Base-by-base conservation (phyloP, 2,329 filamentous ascomycete genomes). In the Neobulgaria alba region DNA sequence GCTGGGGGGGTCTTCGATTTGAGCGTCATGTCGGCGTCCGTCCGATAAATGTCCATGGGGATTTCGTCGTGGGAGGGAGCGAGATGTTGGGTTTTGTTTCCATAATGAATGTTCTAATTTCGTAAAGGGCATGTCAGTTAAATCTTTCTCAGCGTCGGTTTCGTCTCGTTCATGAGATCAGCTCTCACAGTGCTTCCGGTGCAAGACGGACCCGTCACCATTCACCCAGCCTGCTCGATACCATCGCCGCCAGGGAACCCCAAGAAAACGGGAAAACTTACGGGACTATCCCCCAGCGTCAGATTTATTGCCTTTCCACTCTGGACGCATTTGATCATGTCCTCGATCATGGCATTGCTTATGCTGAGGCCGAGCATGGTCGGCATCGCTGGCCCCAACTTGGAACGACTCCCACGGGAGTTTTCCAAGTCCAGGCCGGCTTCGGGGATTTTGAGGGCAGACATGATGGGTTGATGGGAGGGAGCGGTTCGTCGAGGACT, bases 281-380 rank as follows among this genome's bases (percentile, higher is more conserved):
- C 77, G 29, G 77, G 77, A 52, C 62, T 67, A 53, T 64, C 66
- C 30, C 77, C 77, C 46, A 82, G 60, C 4, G 72, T 68, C 52
- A 82, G 63, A 53, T 75, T 66, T 39, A 81, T 67, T 33, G 69
- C 64, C 41, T 73, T 67, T 37, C 74, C 75, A 63, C 69, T 67
- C 53, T 72, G 71, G 29, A 74, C 68, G 53, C 71, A 75, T 58
- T 67, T 67, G 50, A 82, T 78, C 70, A 82, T 73, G 47, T 75
- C 68, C 57, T 78, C 73, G 52, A 82, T 72, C 38, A 77, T 65
- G 56, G 64, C 65, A 56, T 78, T 70, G 51, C 65, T 69, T 47
- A 82, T 61, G n/a, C 65, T 69, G 41, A 82, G 62, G 48, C 73
- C 68, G 55, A 81, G 33, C 21, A 72, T 73, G 54, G 78, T 73